phyloP scores from a whole-genome alignment of 164 flowering plant genomes.

The Berberis thunbergii region DNA sequence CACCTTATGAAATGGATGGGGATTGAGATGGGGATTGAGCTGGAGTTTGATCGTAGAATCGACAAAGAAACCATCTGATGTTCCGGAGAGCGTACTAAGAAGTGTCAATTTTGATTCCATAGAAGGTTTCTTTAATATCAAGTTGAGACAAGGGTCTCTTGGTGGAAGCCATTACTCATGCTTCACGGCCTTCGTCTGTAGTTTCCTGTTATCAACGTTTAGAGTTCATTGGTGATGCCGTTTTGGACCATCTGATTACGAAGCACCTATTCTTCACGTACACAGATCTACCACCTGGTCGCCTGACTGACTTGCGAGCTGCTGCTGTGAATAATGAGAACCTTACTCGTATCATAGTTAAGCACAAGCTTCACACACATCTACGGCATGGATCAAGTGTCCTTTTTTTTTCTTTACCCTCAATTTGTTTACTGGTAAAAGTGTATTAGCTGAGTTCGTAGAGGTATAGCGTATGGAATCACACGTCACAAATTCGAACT shows the following conservation, averaged over 20 bases:
- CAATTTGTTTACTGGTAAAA: too few species aligned
- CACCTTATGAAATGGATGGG: not conserved
- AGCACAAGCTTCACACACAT: conserved; percentile 26
- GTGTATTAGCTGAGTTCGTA: too few species aligned
- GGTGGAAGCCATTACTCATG: not conserved
- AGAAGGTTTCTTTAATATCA: not conserved
- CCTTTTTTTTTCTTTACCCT: conserved; percentile 23
- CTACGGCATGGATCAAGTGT: conserved; percentile 33
- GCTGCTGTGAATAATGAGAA: conserved; percentile 59
- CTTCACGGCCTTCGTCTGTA: not conserved
- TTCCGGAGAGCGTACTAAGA: conserved; percentile 68
- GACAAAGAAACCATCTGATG: conserved; percentile 24
- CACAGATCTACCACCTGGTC: conserved; percentile 19
- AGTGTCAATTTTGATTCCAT: conserved; percentile 65
- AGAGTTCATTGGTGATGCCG: conserved; percentile 57
- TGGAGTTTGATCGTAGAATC: conserved; percentile 56
- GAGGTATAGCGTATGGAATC: too few species aligned
- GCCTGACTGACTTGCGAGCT: conserved; percentile 35
- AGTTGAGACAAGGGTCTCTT: not conserved
- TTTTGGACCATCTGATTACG: conserved; percentile 29
- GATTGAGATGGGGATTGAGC: too few species aligned
- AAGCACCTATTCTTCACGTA: conserved; percentile 27
- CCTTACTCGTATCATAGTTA: conserved; percentile 53
- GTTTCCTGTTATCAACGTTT: conserved; percentile 31
- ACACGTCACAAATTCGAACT: too few species aligned